Evolutionary conservation across 306 rosid species (phyloP).

Genomic region (Lagenaria siceraria): DNA sequence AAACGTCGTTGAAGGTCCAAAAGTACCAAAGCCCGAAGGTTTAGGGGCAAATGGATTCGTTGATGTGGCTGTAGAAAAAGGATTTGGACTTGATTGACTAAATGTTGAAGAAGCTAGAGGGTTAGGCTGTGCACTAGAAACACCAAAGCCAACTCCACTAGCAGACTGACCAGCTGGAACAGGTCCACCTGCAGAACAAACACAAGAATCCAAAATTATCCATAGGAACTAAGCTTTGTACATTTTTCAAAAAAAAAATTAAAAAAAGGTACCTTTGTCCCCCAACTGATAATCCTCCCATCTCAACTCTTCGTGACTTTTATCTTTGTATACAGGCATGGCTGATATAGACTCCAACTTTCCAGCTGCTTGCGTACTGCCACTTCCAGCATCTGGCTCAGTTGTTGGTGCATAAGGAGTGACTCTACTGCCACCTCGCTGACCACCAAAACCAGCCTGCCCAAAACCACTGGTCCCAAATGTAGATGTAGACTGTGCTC

Average conservation of each 20-base stretch:
- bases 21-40: constrained; percentile 39
- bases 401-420: constrained; percentile 56
- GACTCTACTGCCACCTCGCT: constrained; percentile 79
- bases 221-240: not conserved
- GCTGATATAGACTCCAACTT: constrained; percentile 92
- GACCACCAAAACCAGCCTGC: constrained; percentile 63
- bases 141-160: constrained; percentile 37
- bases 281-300: constrained; percentile 96
- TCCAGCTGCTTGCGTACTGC: constrained; percentile 39
- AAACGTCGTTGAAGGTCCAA: constrained; percentile 39
- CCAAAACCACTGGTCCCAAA: constrained; percentile 55
- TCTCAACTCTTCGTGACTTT: constrained; percentile 92
- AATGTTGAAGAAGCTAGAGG: constrained; percentile 39
- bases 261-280: constrained; percentile 50
- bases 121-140: constrained; percentile 41
- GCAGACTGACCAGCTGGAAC: constrained; percentile 45
- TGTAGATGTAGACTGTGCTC: constrained; percentile 51
- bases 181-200: constrained; percentile 61
- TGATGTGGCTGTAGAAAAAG: constrained; percentile 37
- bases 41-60: constrained; percentile 60
- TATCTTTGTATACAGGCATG: constrained; percentile 77
- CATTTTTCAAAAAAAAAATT: not conserved
- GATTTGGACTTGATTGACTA: constrained; percentile 54
- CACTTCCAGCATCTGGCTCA: constrained; percentile 45
- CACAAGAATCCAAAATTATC: not conserved